Evolutionary conservation across 1,284 basidiomycete genomes (phyloP), one percentile per base, ranked within the genome.

Genomic region (Xanthoconium separans): DNA sequence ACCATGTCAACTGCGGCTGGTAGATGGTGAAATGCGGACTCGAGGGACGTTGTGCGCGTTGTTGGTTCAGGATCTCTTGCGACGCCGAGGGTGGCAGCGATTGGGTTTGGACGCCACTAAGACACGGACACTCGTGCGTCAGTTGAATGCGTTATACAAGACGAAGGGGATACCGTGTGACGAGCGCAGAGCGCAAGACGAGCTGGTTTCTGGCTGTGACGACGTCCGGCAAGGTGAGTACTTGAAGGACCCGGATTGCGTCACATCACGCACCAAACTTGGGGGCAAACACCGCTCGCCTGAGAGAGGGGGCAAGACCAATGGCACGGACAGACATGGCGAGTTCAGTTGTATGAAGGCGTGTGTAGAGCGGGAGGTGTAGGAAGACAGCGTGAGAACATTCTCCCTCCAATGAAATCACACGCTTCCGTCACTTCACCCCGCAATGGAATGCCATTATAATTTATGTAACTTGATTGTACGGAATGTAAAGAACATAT

Each of bases 11-110:
- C 72, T 98, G 95, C 20, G 93, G 94, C 72, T 97, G 91, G 77
- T 98, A 99, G 74, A 98, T 98, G 47, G 92, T 92, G 65, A 95
- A 89, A 73, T 98, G 94, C 22, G 97, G 96, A 65, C 89, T 91
- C 54, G 81, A 89, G 18, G 97, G 96, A 30, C 96, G 88, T 47
- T 80, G 77, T 48, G 90, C 75, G 60, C 96, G 86, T 73, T 98
- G 95, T 60, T 83, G 72, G 79, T 99, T 96, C 59, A 98, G 78
- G 59, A 96, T 85, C 6, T 79, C 79, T 43, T 77, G 73, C 45
- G 83, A 77, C 2, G 83, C 80, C 0, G 83, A 75, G 2, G 84
- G 77, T 8, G 85, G 76, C 7, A 87, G 58, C 1, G 85, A 84
- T 64, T 89, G 73, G 0, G 84, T 89, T 65, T 89, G 82, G 29